Conservation (phyloP, 257 asterid genomes). For the Solanum pimpinellifolium region DNA sequence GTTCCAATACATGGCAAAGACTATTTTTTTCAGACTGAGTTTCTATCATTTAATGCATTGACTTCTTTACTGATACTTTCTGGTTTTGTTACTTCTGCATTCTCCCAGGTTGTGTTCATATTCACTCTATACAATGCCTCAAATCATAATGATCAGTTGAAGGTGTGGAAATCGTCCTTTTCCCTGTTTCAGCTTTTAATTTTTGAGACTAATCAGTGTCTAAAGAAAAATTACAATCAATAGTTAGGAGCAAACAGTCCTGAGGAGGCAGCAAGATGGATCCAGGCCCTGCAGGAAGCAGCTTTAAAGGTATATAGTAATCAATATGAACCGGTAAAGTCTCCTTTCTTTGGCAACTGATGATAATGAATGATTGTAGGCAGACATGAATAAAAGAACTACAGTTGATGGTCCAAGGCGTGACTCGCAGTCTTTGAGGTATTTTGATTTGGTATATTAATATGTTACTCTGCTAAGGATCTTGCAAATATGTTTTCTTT, state of each 20-base stretch:
- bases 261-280: constrained; percentile 77
- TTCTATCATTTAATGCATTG: constrained; percentile 3
- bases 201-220: neutral
- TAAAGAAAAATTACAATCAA: constrained; percentile 9
- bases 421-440: constrained; percentile 56
- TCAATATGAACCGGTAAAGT: neutral
- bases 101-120: constrained; percentile 66
- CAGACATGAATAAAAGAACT: constrained; percentile 43
- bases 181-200: neutral
- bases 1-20: neutral
- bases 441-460: neutral
- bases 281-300: constrained; percentile 65
- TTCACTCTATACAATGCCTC: constrained; percentile 83
- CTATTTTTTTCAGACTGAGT: neutral
- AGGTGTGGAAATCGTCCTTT: constrained; percentile 43
- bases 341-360: constrained; percentile 19
- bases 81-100: constrained; percentile 9
- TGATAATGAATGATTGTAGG: constrained; percentile 36
- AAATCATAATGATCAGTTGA: constrained; percentile 77
- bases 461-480: neutral
- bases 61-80: neutral
- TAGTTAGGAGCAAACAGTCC: constrained; percentile 81
- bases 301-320: constrained; percentile 61
- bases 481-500: neutral
- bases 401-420: constrained; percentile 23